Percentiles rank a stretch among this genome's conserved stretches.
These are phyloP conservation scores for Acanthochlamys bracteata DNA, from an alignment of 106 monocot genomes.

Conservation along the genomic window DNA sequence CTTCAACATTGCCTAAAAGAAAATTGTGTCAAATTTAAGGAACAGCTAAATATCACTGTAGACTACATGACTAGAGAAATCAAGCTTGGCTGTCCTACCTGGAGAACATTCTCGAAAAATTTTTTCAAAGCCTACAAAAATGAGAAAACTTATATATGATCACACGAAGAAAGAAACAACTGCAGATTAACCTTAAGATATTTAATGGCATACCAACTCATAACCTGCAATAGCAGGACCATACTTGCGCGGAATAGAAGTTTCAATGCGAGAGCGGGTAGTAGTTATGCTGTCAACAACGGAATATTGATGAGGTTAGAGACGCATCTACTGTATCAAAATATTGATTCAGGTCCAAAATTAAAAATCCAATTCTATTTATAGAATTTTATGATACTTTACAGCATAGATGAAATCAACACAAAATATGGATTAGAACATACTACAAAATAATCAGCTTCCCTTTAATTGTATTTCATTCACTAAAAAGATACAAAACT, in stretches of 20 bases:
- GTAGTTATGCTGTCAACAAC: conserved; percentile 67
- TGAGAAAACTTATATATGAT: too few relatives aligned
- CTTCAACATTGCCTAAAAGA: conserved; percentile 70
- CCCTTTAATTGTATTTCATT: too few relatives aligned
- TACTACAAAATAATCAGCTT: too few relatives aligned
- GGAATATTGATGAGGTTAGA: not conserved
- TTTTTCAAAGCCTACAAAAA: conserved; percentile 82
- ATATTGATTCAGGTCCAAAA: too few relatives aligned
- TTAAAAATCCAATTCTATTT: too few relatives aligned
- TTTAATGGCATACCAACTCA: conserved; percentile 49
- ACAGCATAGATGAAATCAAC: too few relatives aligned
- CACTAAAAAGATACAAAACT: too few relatives aligned
- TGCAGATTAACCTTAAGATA: too few relatives aligned
- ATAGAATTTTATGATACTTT: too few relatives aligned
- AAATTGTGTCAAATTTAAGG: conserved; percentile 7
- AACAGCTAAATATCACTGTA: too few relatives aligned
- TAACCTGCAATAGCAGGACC: conserved; percentile 99
- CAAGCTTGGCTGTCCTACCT: conserved; percentile 34
- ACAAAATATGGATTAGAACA: too few relatives aligned
- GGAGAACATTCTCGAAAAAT: conserved; percentile 96
- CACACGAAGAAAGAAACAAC: not conserved
- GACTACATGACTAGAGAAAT: not conserved
- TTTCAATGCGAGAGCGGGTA: conserved; percentile 79
- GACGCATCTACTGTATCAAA: too few relatives aligned
- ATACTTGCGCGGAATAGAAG: conserved; percentile 93